Evolutionary conservation across 768 basidiomycete genomes (phyloP).

Genomic region (Cystofilobasidium capitatum): DNA sequence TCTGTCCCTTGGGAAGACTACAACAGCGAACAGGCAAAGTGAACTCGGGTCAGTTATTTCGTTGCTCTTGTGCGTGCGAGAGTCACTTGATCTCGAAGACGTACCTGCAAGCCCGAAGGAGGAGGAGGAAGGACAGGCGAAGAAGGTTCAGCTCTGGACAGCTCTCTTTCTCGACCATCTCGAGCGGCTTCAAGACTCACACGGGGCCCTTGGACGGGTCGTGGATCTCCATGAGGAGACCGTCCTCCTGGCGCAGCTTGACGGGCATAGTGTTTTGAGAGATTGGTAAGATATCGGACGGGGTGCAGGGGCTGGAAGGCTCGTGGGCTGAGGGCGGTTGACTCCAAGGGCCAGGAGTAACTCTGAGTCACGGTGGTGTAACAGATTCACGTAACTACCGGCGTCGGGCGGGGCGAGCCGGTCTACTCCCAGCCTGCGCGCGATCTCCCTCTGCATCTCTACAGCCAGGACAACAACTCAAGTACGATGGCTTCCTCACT

Average conservation of each 20-base stretch:
- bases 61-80: neutral
- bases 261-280: neutral
- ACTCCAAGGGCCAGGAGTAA: no score
- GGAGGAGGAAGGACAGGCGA: neutral
- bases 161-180: no score
- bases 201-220: constrained; percentile 43
- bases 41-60: neutral
- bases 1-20: constrained; percentile 72
- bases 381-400: no score
- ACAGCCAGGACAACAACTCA: no score
- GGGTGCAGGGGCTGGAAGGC: no score
- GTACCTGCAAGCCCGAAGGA: no score
- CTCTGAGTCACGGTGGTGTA: no score
- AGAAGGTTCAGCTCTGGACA: neutral
- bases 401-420: no score
- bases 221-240: constrained; percentile 42
- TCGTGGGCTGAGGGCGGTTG: no score
- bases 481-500: no score
- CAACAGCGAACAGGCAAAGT: neutral
- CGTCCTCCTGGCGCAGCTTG: constrained; percentile 9
- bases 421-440: no score
- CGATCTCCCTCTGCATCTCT: no score
- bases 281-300: neutral
- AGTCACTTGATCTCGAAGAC: neutral
- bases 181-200: constrained; percentile 37